These are phyloP conservation scores for Aureobasidium sp. DNA, from an alignment of 2,329 filamentous ascomycete species.

Conservation along the genomic window DNA sequence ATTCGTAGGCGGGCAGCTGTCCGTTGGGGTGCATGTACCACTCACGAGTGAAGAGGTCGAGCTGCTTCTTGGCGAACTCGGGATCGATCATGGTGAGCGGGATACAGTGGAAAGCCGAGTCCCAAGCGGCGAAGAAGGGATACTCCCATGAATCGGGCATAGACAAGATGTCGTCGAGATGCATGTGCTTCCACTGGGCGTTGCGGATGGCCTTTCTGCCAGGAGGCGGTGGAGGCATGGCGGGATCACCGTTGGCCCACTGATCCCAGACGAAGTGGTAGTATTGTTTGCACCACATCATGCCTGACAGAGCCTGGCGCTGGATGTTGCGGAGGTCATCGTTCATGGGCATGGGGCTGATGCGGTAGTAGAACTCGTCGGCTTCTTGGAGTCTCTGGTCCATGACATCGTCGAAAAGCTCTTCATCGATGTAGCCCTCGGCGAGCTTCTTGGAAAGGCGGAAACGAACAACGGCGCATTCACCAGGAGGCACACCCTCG, in stretches of 20 bases:
- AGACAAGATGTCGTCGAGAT: slow-evolving; percentile 88
- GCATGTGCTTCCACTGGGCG: slow-evolving; percentile 84
- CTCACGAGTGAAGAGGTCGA: slow-evolving; percentile 89
- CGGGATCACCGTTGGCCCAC: slow-evolving; percentile 91
- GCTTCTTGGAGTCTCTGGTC: slow-evolving; percentile 81
- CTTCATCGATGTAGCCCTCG: slow-evolving; percentile 78
- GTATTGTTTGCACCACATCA: slow-evolving; percentile 98
- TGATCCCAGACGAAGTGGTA: slow-evolving; percentile 97
- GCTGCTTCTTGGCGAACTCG: slow-evolving; percentile 95
- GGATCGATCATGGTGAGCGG: slow-evolving; percentile 95
- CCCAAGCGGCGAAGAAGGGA: slow-evolving; percentile 95
- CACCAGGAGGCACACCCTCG: slow-evolving; percentile 76
- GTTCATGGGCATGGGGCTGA: slow-evolving; percentile 87
- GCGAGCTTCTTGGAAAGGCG: slow-evolving; percentile 63
- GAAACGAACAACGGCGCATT: slow-evolving; percentile 93
- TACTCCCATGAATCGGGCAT: slow-evolving; percentile 99
- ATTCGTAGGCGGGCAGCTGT: slow-evolving; percentile 86
- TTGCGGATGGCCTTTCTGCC: slow-evolving; percentile 76
- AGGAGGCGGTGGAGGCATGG: slow-evolving; percentile 75
- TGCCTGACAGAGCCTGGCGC: slow-evolving; percentile 85
- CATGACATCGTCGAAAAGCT: slow-evolving; percentile 82
- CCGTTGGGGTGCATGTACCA: slow-evolving; percentile 99
- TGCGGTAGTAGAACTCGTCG: slow-evolving; percentile 89
- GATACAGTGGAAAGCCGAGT: slow-evolving; percentile 94
- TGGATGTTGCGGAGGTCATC: slow-evolving; percentile 94